Percentiles rank a stretch among this genome's conserved stretches.
These are phyloP conservation scores for Claviceps africana DNA, from an alignment of 2,329 filamentous ascomycete genomes.

Conservation along the genomic window DNA sequence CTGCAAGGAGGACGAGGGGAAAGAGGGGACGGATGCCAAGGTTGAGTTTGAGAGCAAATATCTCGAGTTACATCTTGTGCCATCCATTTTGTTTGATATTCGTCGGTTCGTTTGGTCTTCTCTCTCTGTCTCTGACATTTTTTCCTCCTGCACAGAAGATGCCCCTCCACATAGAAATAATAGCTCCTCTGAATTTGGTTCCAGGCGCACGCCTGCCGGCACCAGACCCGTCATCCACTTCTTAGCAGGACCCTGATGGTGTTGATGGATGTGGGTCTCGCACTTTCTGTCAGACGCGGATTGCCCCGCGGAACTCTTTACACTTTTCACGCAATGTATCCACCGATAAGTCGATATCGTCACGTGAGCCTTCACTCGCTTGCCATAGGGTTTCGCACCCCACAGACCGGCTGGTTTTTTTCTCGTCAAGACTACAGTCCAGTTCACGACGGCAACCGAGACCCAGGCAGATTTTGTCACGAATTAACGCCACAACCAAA, in stretches of 20 bases:
- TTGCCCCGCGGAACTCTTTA: background rate
- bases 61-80: background rate
- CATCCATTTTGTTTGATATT: background rate
- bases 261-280: background rate
- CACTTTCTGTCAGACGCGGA: background rate
- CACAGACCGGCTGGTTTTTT: slow-evolving; percentile 23
- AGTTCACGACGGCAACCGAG: slow-evolving; percentile 22
- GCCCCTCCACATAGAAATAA: background rate
- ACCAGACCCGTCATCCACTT: background rate
- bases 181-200: background rate
- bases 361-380: slow-evolving; percentile 20
- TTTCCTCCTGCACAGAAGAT: background rate
- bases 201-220: background rate
- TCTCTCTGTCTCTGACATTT: background rate
- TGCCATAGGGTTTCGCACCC: slow-evolving; percentile 27
- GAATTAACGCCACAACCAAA: slow-evolving; percentile 29
- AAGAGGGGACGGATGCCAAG: background rate
- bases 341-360: slow-evolving; percentile 15
- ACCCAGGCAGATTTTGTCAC: slow-evolving; percentile 22
- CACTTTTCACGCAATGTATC: background rate
- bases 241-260: background rate
- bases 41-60: background rate
- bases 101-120: too few relatives aligned
- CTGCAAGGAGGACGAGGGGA: background rate
- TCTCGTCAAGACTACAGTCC: slow-evolving; percentile 16